These are phyloP conservation scores for Euclidium syriacum DNA, from an alignment of 345 rosid species.

Conservation along the genomic window DNA sequence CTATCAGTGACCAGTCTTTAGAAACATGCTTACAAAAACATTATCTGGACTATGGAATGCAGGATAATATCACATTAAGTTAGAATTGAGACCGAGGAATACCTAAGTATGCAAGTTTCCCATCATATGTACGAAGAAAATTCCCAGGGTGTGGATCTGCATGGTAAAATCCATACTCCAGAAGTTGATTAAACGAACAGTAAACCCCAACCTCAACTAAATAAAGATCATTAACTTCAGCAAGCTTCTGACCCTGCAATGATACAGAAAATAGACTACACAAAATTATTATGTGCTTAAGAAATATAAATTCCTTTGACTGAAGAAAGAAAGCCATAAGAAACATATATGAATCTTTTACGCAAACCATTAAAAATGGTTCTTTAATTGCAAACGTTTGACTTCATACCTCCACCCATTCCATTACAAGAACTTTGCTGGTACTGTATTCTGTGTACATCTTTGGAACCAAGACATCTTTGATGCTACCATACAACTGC, in stretches of 20 bases:
- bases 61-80: neutral
- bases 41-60: neutral
- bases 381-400: neutral
- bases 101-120: constrained; percentile 94
- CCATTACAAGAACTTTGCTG: constrained; percentile 83
- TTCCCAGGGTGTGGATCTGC: constrained; percentile 99
- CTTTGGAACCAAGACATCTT: constrained; percentile 80
- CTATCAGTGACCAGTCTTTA: neutral
- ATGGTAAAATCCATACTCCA: constrained; percentile 94
- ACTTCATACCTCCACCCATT: constrained; percentile 85
- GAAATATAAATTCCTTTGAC: neutral
- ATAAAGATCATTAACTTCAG: constrained; percentile 75
- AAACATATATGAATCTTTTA: constrained; percentile 1
- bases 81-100: constrained; percentile 12
- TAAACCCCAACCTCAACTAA: constrained; percentile 80
- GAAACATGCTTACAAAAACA: neutral
- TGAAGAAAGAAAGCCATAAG: constrained; percentile 6
- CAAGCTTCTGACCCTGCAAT: constrained; percentile 74
- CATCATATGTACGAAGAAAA: constrained; percentile 79
- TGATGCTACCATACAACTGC: constrained; percentile 66
- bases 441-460: constrained; percentile 80
- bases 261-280: constrained; percentile 8
- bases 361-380: neutral
- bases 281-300: neutral
- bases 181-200: constrained; percentile 91